These are phyloP conservation scores for Cornus florida DNA, from an alignment of 148 eudicot genomes.

Conservation along the genomic window DNA sequence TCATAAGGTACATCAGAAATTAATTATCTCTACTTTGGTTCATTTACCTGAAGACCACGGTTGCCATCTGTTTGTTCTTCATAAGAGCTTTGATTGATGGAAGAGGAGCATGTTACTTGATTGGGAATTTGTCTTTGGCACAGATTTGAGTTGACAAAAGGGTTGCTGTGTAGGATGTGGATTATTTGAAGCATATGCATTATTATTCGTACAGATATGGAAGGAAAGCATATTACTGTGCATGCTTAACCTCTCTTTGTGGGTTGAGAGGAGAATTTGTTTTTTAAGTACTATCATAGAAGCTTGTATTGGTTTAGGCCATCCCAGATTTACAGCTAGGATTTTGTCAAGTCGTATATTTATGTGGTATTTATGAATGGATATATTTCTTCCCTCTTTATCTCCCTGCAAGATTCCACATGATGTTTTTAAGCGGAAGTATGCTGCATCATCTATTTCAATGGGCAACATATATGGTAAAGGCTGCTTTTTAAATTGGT, in stretches of 20 bases:
- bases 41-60: slow-evolving; percentile 1
- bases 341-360: slow-evolving; percentile 16
- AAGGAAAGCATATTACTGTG: not conserved
- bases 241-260: slow-evolving; percentile 9
- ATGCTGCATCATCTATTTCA: slow-evolving; percentile 2
- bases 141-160: slow-evolving; percentile 30
- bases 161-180: slow-evolving; percentile 29
- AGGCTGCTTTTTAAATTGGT: slow-evolving; percentile 16
- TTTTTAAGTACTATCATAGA: slow-evolving; percentile 7
- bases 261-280: slow-evolving; percentile 2
- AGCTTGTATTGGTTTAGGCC: not conserved
- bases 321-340: slow-evolving; percentile 13
- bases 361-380: slow-evolving; percentile 17
- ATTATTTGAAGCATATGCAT: slow-evolving; percentile 22
- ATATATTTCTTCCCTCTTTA: slow-evolving; percentile 17
- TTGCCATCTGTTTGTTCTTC: not conserved
- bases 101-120: slow-evolving; percentile 16
- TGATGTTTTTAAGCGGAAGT: slow-evolving; percentile 11
- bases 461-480: not conserved
- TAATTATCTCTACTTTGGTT: not conserved
- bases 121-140: slow-evolving; percentile 24
- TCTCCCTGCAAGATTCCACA: slow-evolving; percentile 12
- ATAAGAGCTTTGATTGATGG: slow-evolving; percentile 5
- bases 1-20: not conserved
- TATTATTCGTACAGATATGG: not conserved